Conservation (phyloP, 2,329 filamentous ascomycete species). For the Hypoxylon sp. region DNA sequence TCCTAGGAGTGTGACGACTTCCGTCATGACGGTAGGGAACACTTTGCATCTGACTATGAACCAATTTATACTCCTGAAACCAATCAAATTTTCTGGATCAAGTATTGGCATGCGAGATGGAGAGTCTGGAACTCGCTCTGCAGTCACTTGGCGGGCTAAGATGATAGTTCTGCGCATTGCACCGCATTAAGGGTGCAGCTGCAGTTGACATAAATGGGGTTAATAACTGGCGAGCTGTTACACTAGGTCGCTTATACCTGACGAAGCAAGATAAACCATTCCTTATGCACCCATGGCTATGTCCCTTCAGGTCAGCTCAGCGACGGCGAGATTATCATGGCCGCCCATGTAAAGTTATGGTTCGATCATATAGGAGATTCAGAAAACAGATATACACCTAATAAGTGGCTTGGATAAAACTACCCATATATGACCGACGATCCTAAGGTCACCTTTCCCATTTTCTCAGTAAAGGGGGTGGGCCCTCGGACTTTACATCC, state of each 20-base stretch:
- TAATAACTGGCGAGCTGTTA: slow-evolving; percentile 9
- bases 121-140: slow-evolving; percentile 29
- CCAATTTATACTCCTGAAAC: background rate
- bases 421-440: background rate
- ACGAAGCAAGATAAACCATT: background rate
- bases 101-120: slow-evolving; percentile 24
- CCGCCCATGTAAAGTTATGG: background rate
- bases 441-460: background rate
- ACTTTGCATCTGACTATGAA: slow-evolving; percentile 14
- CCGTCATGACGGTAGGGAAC: slow-evolving; percentile 5
- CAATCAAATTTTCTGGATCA: slow-evolving; percentile 12
- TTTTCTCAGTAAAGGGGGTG: background rate
- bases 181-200: slow-evolving; percentile 7
- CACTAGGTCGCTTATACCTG: slow-evolving; percentile 1
- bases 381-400: background rate
- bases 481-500: background rate
- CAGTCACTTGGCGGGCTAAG: slow-evolving; percentile 13
- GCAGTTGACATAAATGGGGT: background rate
- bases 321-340: background rate
- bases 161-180: slow-evolving; percentile 13
- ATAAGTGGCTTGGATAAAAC: background rate
- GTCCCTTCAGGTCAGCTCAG: background rate
- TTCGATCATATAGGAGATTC: background rate
- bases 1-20: background rate
- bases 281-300: background rate